Evolutionary conservation across 352 stramenopile genomes (phyloP), one percentile per base, ranked within the genome.

Genomic region (Globisporangium middletonii): DNA sequence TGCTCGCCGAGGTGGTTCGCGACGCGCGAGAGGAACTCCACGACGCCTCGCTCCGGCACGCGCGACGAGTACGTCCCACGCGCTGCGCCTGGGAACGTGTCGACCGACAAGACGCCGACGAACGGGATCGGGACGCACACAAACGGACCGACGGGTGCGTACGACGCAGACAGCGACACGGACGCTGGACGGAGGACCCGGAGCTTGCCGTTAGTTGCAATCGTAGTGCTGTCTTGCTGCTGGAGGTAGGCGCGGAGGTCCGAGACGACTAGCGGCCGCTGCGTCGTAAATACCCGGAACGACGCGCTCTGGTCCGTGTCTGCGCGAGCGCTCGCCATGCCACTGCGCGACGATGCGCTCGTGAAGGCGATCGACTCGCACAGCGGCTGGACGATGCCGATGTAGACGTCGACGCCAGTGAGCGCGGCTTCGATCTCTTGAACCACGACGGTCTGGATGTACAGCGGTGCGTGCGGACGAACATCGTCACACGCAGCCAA

Each of bases 111-210:
- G 3, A 92, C 53, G 0, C 83, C 83, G 0, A 91, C 63, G 38
- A 78, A 92, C 42, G 83, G 81, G 44, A 93, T 86, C 9, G 83
- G 79, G 4, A 90, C 70, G 23, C 73, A 88, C 2, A 90, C 67
- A 51, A 86, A 91, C 0, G 76, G 62, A 4, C 79, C 73, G 1
- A 43, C 53, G 12, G 55, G 33, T 0, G 61, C 55, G 1, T 18
- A 33, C 1, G 38, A 37, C 18, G 43, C 4, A 3, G 43, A 23
- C 19, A 28, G 5, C 23, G 23, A 23, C 23, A 23, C 23, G 23
- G 23, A 23, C 16, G n/a, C n/a, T 12, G 18, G 9, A 1, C 70
- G 54, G 35, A 85, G 77, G 30, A 52, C 63, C 43, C 67, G 68
- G 9, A 87, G 58, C 46, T 59, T 53, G 8, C 46, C 50, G 30